These are phyloP conservation scores for Verticillium tricorpus DNA, from an alignment of 2,329 filamentous ascomycete genomes.

Conservation along the genomic window DNA sequence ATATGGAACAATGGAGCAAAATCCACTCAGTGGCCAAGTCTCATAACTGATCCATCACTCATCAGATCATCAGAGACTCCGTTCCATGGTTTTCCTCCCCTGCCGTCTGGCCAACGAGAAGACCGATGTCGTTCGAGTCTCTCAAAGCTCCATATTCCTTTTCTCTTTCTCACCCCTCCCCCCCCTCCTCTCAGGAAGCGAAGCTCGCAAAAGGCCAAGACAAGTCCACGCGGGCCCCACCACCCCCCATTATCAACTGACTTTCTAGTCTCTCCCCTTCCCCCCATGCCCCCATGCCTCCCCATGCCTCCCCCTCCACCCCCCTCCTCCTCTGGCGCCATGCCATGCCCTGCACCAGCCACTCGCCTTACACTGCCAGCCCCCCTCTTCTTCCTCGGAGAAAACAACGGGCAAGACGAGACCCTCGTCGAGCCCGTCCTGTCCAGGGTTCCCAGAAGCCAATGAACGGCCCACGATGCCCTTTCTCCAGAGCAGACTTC, in stretches of 20 bases:
- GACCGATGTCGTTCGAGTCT: background rate
- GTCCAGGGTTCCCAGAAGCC: slow-evolving; percentile 4
- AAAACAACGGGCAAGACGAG: slow-evolving; percentile 5
- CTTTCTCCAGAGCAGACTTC: background rate
- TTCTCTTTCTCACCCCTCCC: too few relatives aligned
- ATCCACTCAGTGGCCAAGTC: background rate
- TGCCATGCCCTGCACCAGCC: slow-evolving; percentile 3
- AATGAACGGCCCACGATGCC: slow-evolving; percentile 4
- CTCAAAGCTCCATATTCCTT: too few relatives aligned
- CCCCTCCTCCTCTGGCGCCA: background rate
- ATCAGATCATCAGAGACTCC: background rate
- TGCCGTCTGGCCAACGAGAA: background rate
- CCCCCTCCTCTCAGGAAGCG: slow-evolving; percentile 3
- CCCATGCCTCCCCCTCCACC: slow-evolving; percentile 2
- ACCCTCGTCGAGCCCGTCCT: slow-evolving; percentile 5
- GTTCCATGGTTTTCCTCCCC: background rate
- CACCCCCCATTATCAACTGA: slow-evolving; percentile 12
- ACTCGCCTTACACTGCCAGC: slow-evolving; percentile 8
- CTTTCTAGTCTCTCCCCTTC: background rate
- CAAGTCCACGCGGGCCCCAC: slow-evolving; percentile 2
- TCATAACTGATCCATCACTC: background rate
- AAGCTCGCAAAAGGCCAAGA: slow-evolving; percentile 12
- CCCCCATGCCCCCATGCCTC: slow-evolving; percentile 2
- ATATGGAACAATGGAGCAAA: background rate
- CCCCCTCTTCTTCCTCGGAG: slow-evolving; percentile 10